phyloP scores from a whole-genome alignment of 305 asterid genomes.

The Rubia tinctorum region DNA sequence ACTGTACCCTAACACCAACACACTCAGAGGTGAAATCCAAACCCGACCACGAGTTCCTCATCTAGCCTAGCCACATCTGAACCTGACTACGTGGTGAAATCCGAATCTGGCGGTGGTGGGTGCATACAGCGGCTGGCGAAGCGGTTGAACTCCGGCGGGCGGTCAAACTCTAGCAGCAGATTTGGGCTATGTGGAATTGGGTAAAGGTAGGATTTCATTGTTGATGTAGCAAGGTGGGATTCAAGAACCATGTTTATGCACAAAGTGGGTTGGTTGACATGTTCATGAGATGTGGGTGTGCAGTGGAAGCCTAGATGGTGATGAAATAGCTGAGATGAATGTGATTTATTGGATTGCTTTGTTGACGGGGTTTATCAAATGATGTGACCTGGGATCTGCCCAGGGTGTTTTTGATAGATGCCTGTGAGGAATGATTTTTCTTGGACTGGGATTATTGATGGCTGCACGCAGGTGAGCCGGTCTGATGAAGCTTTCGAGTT shows the following conservation, averaged over 20 bases:
- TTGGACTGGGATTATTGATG: conserved; percentile 6
- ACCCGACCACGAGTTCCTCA: too few relatives aligned
- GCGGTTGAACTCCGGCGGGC: too few relatives aligned
- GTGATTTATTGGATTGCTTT: conserved; percentile 2
- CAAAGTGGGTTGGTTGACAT: not conserved
- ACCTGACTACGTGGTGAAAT: too few relatives aligned
- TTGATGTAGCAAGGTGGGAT: too few relatives aligned
- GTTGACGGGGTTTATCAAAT: not conserved
- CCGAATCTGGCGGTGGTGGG: too few relatives aligned
- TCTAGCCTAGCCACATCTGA: too few relatives aligned
- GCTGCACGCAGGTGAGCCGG: not conserved
- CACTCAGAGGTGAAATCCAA: too few relatives aligned
- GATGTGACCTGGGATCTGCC: conserved; percentile 1
- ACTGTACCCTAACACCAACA: too few relatives aligned
- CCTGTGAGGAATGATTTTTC: conserved; percentile 3
- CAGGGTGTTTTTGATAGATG: not conserved
- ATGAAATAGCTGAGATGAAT: conserved; percentile 4
- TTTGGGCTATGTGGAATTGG: too few relatives aligned
- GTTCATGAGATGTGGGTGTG: conserved; percentile 1
- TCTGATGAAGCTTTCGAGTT: not conserved
- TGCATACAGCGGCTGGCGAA: too few relatives aligned
- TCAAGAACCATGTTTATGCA: not conserved
- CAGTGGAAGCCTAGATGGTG: conserved; percentile 1
- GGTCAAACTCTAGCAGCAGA: too few relatives aligned
- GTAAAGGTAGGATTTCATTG: too few relatives aligned